These are phyloP conservation scores for Eucalyptus melliodora DNA, from an alignment of 345 rosid species.

Conservation along the genomic window DNA sequence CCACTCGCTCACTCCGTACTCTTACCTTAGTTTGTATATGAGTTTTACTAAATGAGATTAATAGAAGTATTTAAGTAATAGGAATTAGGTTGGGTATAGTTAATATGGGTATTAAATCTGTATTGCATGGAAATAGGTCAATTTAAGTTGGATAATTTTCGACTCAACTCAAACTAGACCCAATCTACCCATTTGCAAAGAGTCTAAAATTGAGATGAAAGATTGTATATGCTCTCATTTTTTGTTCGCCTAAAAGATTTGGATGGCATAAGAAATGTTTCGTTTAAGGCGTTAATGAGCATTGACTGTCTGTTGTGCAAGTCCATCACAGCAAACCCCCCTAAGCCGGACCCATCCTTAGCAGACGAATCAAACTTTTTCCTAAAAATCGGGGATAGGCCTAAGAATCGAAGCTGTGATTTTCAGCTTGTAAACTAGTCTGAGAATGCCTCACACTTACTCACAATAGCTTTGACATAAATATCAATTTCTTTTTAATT, in stretches of 20 bases:
- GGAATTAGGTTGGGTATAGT: background rate
- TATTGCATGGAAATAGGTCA: too few species aligned
- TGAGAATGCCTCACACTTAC: background rate
- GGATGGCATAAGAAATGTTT: background rate
- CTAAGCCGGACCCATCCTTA: background rate
- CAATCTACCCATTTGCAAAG: background rate
- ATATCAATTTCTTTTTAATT: background rate
- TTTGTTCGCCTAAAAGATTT: background rate
- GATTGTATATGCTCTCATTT: background rate
- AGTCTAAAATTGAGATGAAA: background rate
- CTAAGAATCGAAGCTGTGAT: background rate
- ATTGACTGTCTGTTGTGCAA: background rate
- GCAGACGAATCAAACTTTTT: background rate
- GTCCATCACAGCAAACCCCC: background rate
- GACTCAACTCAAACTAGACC: background rate
- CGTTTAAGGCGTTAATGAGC: background rate
- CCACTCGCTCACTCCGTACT: accelerated
- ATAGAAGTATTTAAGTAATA: background rate
- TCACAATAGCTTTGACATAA: background rate
- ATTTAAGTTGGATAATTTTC: too few species aligned
- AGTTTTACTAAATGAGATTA: too few species aligned
- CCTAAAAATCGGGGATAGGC: background rate
- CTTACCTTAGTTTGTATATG: background rate
- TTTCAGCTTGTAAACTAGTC: background rate
- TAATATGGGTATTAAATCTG: too few species aligned